phyloP scores from a whole-genome alignment of 345 rosid species.

The Syzygium jambos region DNA sequence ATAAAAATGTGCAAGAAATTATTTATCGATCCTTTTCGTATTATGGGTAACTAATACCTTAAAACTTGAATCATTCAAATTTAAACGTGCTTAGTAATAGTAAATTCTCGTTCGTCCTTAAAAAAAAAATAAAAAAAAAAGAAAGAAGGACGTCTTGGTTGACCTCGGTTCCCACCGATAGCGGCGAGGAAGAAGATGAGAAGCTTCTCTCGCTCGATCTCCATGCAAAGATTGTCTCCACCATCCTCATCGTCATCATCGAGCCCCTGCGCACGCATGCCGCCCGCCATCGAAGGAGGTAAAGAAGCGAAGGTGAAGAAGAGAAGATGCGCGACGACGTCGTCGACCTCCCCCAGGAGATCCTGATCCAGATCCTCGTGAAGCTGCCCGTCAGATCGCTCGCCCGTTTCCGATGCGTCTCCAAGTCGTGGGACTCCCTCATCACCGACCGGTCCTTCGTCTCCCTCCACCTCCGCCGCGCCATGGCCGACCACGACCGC shows the following conservation, averaged over 20 bases:
- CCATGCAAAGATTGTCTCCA: background rate
- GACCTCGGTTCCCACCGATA: background rate
- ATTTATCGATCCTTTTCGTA: background rate
- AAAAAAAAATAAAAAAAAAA: background rate
- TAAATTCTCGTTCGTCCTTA: background rate
- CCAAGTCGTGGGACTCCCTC: slow-evolving; percentile 7
- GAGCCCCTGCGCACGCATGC: background rate
- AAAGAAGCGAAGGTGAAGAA: background rate
- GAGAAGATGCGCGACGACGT: background rate
- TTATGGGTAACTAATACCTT: background rate
- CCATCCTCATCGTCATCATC: background rate
- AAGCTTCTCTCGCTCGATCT: background rate
- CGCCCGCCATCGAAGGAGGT: background rate
- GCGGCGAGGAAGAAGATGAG: too few relatives aligned
- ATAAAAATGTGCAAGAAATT: too few relatives aligned
- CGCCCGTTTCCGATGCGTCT: slow-evolving; percentile 10
- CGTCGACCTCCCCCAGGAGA: background rate
- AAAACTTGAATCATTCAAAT: background rate
- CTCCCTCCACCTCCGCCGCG: background rate
- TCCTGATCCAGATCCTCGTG: slow-evolving; percentile 2
- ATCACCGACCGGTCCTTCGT: slow-evolving; percentile 4
- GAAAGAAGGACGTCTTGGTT: background rate
- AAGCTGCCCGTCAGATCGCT: slow-evolving; percentile 7
- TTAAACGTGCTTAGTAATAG: background rate
- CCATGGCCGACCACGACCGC: background rate